phyloP scores from a whole-genome alignment of 1,139 yeast genomes.

The Trichomonascaceae sp. region DNA sequence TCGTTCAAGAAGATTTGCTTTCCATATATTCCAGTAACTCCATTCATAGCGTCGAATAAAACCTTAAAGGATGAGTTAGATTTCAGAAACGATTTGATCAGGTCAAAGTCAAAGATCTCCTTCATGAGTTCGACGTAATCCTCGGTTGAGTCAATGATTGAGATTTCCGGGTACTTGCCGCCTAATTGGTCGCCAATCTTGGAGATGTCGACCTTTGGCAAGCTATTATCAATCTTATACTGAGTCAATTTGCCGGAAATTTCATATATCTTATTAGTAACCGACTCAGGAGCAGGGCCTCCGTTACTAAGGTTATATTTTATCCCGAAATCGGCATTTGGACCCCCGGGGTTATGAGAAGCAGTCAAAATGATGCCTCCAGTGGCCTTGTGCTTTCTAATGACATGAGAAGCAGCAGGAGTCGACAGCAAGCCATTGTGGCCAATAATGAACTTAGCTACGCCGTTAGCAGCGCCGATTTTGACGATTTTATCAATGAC shows the following conservation, averaged over 20 bases:
- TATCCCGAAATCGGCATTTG: constrained; percentile 86
- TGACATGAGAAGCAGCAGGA: constrained; percentile 92
- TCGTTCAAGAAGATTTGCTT: constrained; percentile 75
- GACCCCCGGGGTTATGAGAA: constrained; percentile 99
- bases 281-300: constrained; percentile 98
- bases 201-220: constrained; percentile 57
- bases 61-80: constrained; percentile 57
- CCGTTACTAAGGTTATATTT: constrained; percentile 93
- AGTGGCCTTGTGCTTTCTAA: constrained; percentile 70
- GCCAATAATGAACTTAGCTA: constrained; percentile 76
- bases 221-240: constrained; percentile 51
- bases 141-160: constrained; percentile 73
- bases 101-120: constrained; percentile 79
- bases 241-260: constrained; percentile 51
- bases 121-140: constrained; percentile 77
- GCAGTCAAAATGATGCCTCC: constrained; percentile 98
- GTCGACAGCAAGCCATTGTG: constrained; percentile 85
- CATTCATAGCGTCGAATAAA: constrained; percentile 85
- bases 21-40: constrained; percentile 98
- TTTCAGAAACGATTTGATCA: constrained; percentile 66
- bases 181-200: constrained; percentile 47
- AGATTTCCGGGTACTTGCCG: constrained; percentile 53
- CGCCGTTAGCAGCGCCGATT: constrained; percentile 90
- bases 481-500: constrained; percentile 76
- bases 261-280: constrained; percentile 81